A percentile compares a stretch with the other conserved stretches of the same genome.
phyloP scores from a whole-genome alignment of 2,329 filamentous ascomycete species.

The Seiridium unicorne region DNA sequence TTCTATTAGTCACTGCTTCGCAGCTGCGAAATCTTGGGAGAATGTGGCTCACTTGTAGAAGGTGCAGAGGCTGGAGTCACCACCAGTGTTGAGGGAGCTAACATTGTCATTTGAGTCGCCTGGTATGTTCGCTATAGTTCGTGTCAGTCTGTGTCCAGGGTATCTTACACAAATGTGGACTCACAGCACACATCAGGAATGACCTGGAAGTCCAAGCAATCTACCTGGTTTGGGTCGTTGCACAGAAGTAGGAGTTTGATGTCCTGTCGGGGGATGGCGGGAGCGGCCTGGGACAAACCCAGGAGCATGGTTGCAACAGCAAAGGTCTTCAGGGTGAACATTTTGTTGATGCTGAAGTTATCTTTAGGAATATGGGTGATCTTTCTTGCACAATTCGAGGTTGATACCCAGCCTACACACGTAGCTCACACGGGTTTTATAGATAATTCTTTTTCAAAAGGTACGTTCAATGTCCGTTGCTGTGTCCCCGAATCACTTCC shows the following conservation, averaged over 20 bases:
- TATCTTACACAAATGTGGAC: neutral
- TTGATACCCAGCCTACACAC: neutral
- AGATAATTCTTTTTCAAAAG: neutral
- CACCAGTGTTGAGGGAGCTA: neutral
- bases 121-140: neutral
- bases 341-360: neutral
- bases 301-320: neutral
- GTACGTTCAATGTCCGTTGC: neutral
- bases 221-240: slow-evolving; percentile 3
- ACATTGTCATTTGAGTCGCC: neutral
- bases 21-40: neutral
- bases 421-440: neutral
- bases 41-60: slow-evolving; percentile 1
- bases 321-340: neutral
- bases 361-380: neutral
- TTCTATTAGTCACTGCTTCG: too few species aligned
- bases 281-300: slow-evolving; percentile 1
- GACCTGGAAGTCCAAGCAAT: slow-evolving; percentile 3
- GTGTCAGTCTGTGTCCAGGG: neutral
- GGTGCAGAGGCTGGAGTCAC: slow-evolving; percentile 3
- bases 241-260: neutral
- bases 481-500: neutral
- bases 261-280: slow-evolving; percentile 1
- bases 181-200: neutral
- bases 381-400: neutral